Evolutionary conservation across 2,329 filamentous ascomycete genomes (phyloP), one percentile per base, ranked within the genome.

Genomic region (Sarocladiaceae sp.): DNA sequence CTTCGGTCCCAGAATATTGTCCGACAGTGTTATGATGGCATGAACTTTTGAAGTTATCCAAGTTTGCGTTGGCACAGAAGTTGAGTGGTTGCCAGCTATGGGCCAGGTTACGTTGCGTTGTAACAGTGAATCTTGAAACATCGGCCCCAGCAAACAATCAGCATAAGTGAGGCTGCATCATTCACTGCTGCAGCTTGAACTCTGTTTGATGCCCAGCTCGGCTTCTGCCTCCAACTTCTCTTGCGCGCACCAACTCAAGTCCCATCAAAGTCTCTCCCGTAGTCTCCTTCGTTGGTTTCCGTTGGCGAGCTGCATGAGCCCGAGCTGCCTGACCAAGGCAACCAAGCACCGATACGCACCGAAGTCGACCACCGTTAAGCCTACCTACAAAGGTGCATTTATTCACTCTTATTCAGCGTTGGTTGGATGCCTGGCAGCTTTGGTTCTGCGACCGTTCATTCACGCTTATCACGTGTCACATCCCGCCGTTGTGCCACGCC

Each of bases 401-500:
- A 22, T 46, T 46, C 22, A 22, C 17, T 8, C n/a, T 46, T 13
- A 13, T 17, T 25, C 26, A 46, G 13, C 40, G 25, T 5, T 26
- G 10, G 44, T 33, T 48, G 44, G 44, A 12, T 44, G 40, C 40
- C 44, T 48, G 17, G 20, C 25, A 20, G 44, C 44, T 31, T 48
- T 17, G 33, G 7, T 33, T 31, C 20, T 20, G 17, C 18, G 7
- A 6, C 13, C 13, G 26, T 48, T 17, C 26, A 48, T 48, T 48
- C 44, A 48, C 44, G 13, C 44, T 17, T 28, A 48, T 48, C 44
- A 48, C 44, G 44, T 48, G 44, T 48, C 44, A 18, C 44, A 13
- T 26, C 40, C 40, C 40, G 22, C 15, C 37, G 20, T 23, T 15
- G n/a, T 23, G 18, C 37, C 28, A 26, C 44, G 13, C 44, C 44